phyloP scores from a whole-genome alignment of 2,329 filamentous ascomycete species.

The Xylariomycetidae sp. region DNA sequence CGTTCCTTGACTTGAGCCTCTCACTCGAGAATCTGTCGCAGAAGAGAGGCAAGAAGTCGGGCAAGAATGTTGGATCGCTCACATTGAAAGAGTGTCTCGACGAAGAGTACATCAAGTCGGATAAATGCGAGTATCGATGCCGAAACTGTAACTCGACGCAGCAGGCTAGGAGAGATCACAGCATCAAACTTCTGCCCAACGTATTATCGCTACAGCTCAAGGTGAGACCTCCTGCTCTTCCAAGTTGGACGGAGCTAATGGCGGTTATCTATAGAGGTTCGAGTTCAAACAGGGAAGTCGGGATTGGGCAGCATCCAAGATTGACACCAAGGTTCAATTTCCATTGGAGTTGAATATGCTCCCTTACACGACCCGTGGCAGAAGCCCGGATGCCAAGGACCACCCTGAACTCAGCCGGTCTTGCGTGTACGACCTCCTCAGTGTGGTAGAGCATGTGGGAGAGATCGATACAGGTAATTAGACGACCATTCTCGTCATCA shows the following conservation, averaged over 20 bases:
- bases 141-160: slow-evolving; percentile 72
- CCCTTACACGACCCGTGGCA: slow-evolving; percentile 73
- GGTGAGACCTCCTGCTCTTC: slow-evolving; percentile 41
- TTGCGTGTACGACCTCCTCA: slow-evolving; percentile 81
- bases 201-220: slow-evolving; percentile 92
- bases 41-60: slow-evolving; percentile 53
- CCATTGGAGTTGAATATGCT: slow-evolving; percentile 85
- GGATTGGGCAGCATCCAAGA: slow-evolving; percentile 73
- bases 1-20: slow-evolving; percentile 84
- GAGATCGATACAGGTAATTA: slow-evolving; percentile 73
- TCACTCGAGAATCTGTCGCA: slow-evolving; percentile 75
- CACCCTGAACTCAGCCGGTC: slow-evolving; percentile 54
- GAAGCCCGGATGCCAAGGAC: slow-evolving; percentile 44
- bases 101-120: slow-evolving; percentile 79
- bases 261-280: slow-evolving; percentile 48
- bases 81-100: slow-evolving; percentile 72
- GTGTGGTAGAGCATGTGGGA: slow-evolving; percentile 88
- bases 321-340: slow-evolving; percentile 82
- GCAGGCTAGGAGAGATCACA: slow-evolving; percentile 78
- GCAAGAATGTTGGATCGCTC: slow-evolving; percentile 43
- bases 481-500: slow-evolving; percentile 2
- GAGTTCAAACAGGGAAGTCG: slow-evolving; percentile 65
- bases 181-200: slow-evolving; percentile 79
- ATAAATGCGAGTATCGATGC: slow-evolving; percentile 88
- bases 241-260: not conserved